These are phyloP conservation scores for Chlorella sp. DNA, from an alignment of 139 green algal genomes.

Conservation along the genomic window DNA sequence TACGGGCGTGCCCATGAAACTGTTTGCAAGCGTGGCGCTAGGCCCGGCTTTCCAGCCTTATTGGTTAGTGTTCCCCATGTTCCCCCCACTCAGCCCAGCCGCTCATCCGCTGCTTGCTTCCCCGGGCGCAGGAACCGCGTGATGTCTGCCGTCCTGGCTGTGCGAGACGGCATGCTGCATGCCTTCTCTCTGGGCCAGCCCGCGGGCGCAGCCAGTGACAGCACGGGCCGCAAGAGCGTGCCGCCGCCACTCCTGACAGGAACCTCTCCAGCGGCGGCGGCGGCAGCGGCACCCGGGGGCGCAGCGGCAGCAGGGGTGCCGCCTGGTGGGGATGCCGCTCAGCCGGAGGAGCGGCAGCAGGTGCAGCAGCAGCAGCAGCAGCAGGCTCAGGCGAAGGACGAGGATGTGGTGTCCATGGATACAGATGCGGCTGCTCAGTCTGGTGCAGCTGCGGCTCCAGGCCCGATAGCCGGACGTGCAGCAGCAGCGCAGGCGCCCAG, in stretches of 20 bases:
- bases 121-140: not conserved
- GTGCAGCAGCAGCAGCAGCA: not conserved
- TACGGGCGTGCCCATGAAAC: no score
- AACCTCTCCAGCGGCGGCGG: not conserved
- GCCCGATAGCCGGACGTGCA: not conserved
- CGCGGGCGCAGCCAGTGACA: not conserved
- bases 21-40: no score
- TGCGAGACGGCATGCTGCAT: conserved; percentile 21
- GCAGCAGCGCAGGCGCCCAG: not conserved
- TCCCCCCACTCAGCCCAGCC: no score
- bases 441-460: not conserved
- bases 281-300: not conserved
- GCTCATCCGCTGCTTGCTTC: no score
- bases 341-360: not conserved
- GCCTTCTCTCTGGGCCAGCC: conserved; percentile 13
- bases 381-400: not conserved
- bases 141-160: not conserved
- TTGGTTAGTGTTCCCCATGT: no score
- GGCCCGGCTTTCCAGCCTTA: no score
- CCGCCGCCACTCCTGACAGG: not conserved
- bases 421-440: no score
- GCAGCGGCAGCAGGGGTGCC: not conserved
- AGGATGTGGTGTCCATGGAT: not conserved
- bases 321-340: not conserved
- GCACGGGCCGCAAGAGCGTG: not conserved